Evolutionary conservation across 75 land plant species (phyloP).

Genomic region (Selaginella moellendorffii): DNA sequence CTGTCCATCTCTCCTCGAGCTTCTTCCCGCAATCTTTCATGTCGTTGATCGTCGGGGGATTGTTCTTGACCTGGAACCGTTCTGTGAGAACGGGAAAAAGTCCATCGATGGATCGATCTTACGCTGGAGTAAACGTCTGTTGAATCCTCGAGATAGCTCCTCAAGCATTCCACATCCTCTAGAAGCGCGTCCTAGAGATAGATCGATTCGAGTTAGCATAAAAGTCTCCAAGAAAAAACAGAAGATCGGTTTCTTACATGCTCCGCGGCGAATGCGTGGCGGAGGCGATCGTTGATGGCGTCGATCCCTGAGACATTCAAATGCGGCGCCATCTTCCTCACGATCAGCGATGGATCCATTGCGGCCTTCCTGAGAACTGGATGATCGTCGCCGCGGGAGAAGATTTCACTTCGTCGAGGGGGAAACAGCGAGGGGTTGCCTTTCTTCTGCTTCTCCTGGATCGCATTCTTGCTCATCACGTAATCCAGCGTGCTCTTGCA

Average conservation of each 20-base stretch:
- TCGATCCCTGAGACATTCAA: background rate
- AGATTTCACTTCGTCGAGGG: background rate
- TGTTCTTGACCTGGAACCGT: background rate
- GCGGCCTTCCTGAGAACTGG: background rate
- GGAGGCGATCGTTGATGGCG: background rate
- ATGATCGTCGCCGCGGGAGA: background rate
- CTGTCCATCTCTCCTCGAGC: background rate
- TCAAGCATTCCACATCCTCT: background rate
- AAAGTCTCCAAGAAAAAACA: too few relatives aligned
- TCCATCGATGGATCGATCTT: background rate
- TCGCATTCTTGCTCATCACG: background rate
- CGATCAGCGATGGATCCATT: background rate
- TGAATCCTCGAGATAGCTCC: background rate
- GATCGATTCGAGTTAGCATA: too few relatives aligned
- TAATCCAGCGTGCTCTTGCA: conserved; percentile 10
- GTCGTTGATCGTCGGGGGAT: background rate
- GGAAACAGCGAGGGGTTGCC: background rate
- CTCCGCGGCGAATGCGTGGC: background rate
- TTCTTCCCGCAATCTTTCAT: background rate
- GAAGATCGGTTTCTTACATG: too few relatives aligned
- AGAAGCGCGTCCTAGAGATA: background rate
- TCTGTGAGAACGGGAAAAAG: background rate
- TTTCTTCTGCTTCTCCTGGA: background rate
- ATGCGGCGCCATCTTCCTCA: background rate
- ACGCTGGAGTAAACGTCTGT: background rate